A percentile compares a stretch with the other conserved stretches of the same genome.
Conservation (phyloP, 495 filamentous ascomycete genomes). For the Talaromyces adpressus region DNA sequence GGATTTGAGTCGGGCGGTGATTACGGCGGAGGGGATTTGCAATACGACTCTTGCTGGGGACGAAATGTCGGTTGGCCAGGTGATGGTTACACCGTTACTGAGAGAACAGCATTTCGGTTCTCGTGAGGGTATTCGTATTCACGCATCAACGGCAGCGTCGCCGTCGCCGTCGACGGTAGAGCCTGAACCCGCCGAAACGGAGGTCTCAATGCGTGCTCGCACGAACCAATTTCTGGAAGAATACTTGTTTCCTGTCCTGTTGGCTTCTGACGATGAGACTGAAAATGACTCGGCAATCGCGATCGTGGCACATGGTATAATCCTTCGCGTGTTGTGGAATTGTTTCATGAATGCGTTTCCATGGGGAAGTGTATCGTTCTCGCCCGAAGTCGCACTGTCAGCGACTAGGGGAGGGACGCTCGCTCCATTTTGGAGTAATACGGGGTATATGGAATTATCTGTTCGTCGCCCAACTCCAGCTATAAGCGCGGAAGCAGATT, state of each 20-base stretch:
- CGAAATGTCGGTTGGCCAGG: not conserved
- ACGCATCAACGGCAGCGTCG: not conserved
- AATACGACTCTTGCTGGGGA: not conserved
- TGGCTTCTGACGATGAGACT: conserved; percentile 16
- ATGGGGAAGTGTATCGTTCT: conserved; percentile 26
- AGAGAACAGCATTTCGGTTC: conserved; percentile 25
- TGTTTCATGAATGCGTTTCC: conserved; percentile 50
- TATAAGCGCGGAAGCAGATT: not conserved
- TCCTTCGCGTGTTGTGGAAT: conserved; percentile 61
- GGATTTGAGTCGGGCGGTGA: conserved; percentile 62
- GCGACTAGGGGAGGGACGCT: conserved; percentile 22
- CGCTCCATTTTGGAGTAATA: conserved; percentile 52
- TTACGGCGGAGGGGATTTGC: conserved; percentile 42
- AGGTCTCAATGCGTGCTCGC: conserved; percentile 54
- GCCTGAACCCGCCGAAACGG: conserved; percentile 31
- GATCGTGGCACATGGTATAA: conserved; percentile 74
- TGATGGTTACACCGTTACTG: conserved; percentile 10
- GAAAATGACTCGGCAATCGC: conserved; percentile 37
- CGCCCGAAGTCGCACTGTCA: conserved; percentile 15
- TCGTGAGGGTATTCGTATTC: conserved; percentile 14
- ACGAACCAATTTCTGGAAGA: conserved; percentile 55
- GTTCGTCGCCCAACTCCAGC: conserved; percentile 15
- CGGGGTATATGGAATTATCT: conserved; percentile 51
- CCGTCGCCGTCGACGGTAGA: not conserved
- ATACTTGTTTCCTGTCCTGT: conserved; percentile 51